A percentile compares a stretch with the other conserved stretches of the same genome.
These are phyloP conservation scores for Arabidopsis arenosa DNA, from an alignment of 345 rosid genomes.

Conservation along the genomic window DNA sequence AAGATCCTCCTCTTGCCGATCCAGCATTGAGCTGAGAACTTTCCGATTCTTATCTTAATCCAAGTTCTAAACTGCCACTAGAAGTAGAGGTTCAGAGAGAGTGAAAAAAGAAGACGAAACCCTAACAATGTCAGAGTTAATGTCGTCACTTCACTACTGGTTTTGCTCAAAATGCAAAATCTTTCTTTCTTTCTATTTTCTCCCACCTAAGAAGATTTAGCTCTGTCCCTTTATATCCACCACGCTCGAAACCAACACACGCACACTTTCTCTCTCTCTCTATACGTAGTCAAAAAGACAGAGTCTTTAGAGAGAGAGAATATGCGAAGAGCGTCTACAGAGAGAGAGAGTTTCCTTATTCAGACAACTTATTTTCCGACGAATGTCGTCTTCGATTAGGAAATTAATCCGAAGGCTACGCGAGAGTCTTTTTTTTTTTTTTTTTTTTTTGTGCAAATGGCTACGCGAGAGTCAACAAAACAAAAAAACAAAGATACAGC, in stretches of 20 bases:
- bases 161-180: conserved; percentile 28
- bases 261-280: background rate
- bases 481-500: background rate
- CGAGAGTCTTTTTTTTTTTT: too few species aligned
- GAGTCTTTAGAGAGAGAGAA: conserved; percentile 1
- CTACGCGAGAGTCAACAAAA: too few species aligned
- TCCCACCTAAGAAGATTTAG: background rate
- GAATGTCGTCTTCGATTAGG: conserved; percentile 2
- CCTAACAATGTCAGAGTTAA: conserved; percentile 25
- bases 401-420: background rate
- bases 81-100: background rate
- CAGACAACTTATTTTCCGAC: conserved; percentile 25
- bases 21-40: conserved; percentile 27
- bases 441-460: too few species aligned
- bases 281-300: background rate
- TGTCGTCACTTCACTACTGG: conserved; percentile 25
- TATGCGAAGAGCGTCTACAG: conserved; percentile 1
- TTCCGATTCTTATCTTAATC: conserved; percentile 20
- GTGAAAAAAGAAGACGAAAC: background rate
- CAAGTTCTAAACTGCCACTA: background rate
- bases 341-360: conserved; percentile 6
- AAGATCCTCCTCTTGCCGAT: conserved; percentile 19
- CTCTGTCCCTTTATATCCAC: conserved; percentile 17
- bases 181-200: background rate
- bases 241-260: background rate